Evolutionary conservation across 306 rosid species (phyloP).

Genomic region (Ormosia semicastrata): DNA sequence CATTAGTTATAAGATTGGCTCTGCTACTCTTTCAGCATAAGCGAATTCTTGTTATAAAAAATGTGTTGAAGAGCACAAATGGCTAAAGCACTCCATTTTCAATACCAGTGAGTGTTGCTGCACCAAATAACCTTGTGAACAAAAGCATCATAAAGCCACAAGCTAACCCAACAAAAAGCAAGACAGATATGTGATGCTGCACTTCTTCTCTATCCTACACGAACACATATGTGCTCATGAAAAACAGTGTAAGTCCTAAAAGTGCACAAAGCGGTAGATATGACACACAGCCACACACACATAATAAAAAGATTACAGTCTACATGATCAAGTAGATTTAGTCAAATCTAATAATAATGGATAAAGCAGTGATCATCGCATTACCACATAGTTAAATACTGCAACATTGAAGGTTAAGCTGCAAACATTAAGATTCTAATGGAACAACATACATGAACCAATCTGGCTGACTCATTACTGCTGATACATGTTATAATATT

Average conservation of each 20-base stretch:
- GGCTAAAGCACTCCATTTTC: constrained; percentile 21
- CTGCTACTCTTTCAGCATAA: constrained; percentile 19
- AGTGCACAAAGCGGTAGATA: constrained; percentile 16
- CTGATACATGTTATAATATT: not conserved
- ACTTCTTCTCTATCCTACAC: constrained; percentile 83
- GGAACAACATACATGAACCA: not conserved
- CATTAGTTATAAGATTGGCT: constrained; percentile 35
- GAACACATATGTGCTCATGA: constrained; percentile 2
- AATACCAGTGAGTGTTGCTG: constrained; percentile 72
- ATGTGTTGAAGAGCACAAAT: constrained; percentile 19
- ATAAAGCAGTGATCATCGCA: not conserved
- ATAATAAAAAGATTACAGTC: not conserved
- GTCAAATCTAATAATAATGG: not conserved
- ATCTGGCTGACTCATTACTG: not conserved
- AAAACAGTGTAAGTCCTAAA: constrained; percentile 9
- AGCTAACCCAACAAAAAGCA: constrained; percentile 79
- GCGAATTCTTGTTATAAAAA: constrained; percentile 11
- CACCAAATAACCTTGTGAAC: constrained; percentile 70
- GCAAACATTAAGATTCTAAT: not conserved
- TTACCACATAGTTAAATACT: not conserved
- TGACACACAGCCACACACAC: not conserved
- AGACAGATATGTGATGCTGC: constrained; percentile 68
- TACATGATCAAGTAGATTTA: not conserved
- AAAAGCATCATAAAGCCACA: constrained; percentile 83
- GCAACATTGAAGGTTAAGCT: not conserved